Evolutionary conservation across 257 asterid species (phyloP), one percentile per base, ranked within the genome.

Genomic region (Ilex aquifolium): DNA sequence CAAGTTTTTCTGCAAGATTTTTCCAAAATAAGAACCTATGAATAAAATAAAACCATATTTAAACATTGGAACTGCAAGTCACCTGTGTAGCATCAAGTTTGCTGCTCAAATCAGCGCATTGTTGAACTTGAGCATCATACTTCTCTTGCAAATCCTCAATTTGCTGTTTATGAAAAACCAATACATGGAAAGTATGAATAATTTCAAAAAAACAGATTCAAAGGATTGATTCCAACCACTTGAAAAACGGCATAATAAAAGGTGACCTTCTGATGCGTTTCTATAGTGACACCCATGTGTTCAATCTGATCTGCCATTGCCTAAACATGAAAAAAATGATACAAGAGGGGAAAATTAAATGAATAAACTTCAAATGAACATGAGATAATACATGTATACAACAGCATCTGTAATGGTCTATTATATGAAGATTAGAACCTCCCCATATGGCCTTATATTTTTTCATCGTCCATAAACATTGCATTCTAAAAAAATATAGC

Each of bases 271-370:
- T 78, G 90, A 55, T 83, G 74, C 69, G 76, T 87, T 73, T 90
- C 97, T 31, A 85, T 74, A 36, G 84, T 77, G 56, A 79, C 57
- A 50, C 90, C 87, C 95, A 85, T 78, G 70, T 85, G 91, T 73
- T 87, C 97, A 68, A 87, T 83, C 74, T 85, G 95, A 69, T 90
- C 97, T n/a, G 87, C 81, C 97, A 90, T 90, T 49, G 87, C 88
- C 97, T 90, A 63, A 42, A 63, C 31, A 71, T 53, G 60, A 49
- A 69, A 57, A 42, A 63, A 61, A 42, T 8, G 10, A 36, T 21
- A 21, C 27, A 21, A 21, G 27, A 21, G 27, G 27, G 27, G 27
- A 21, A 21, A 21, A 21, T 21, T 21, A 21, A 21, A 21, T 21
- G 0, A 21, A 21, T 21, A 21, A 21, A 21, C 27, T 21, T 21